phyloP scores from a whole-genome alignment of 352 stramenopile genomes.

The Aphanomyces invadans region DNA sequence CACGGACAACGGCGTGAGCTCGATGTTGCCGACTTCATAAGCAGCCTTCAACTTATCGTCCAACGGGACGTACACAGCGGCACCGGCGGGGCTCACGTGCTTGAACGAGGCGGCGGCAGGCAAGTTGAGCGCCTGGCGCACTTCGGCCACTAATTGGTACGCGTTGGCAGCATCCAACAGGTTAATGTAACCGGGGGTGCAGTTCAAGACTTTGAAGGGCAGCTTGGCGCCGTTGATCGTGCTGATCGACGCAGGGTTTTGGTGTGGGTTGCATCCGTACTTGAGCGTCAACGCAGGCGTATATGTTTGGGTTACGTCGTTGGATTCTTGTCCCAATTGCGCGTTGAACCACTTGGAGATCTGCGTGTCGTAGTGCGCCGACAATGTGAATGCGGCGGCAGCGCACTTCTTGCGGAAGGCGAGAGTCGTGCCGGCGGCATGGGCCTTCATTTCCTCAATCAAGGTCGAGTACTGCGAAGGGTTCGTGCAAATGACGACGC shows the following conservation, averaged over 20 bases:
- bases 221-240: conserved; percentile 59
- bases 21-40: conserved; percentile 91
- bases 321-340: conserved; percentile 65
- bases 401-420: conserved; percentile 84
- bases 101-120: conserved; percentile 97
- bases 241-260: conserved; percentile 91
- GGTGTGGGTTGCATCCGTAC: conserved; percentile 99
- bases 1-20: conserved; percentile 91
- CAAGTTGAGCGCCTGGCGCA: conserved; percentile 91
- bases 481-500: conserved; percentile 96
- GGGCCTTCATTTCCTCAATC: conserved; percentile 89
- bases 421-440: conserved; percentile 85
- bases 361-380: conserved; percentile 92
- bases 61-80: conserved; percentile 96
- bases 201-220: conserved; percentile 85
- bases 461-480: conserved; percentile 94
- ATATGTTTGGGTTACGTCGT: conserved; percentile 91
- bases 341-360: conserved; percentile 96
- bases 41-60: conserved; percentile 86
- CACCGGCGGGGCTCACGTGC: conserved; percentile 95
- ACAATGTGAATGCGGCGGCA: conserved; percentile 70
- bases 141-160: conserved; percentile 98
- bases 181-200: conserved; percentile 99
- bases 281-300: conserved; percentile 90
- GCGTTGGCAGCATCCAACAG: conserved; percentile 97